These are phyloP conservation scores for Leishmania arabica DNA, from an alignment of 208 protist species.

Conservation along the genomic window DNA sequence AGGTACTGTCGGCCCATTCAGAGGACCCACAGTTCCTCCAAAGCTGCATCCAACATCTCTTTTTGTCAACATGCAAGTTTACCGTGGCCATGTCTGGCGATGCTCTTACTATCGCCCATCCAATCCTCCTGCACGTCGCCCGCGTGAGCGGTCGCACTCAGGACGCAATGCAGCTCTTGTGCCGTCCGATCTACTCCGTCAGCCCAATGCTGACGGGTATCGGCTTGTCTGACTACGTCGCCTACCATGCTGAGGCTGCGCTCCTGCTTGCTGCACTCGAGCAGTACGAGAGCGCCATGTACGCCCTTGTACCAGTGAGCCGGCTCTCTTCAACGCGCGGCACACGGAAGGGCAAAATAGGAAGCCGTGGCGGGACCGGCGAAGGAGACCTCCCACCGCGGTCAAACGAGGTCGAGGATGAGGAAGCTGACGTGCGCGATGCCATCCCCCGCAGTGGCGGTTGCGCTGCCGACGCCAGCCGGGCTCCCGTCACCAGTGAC, in stretches of 20 bases:
- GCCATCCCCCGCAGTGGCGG: not conserved
- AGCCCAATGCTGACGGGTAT: constrained; percentile 41
- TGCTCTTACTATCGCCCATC: constrained; percentile 26
- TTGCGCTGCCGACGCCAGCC: not conserved
- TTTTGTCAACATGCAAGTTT: constrained; percentile 3
- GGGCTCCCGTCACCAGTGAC: not conserved
- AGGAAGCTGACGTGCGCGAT: not conserved
- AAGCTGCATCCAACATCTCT: constrained; percentile 14
- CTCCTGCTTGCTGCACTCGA: constrained; percentile 34
- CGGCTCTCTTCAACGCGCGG: constrained; percentile 5
- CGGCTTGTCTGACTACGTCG: constrained; percentile 38
- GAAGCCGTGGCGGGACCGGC: not conserved
- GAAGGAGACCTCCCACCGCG: not conserved
- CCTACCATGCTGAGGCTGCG: constrained; percentile 53
- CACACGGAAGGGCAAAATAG: not conserved
- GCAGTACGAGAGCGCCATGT: constrained; percentile 44
- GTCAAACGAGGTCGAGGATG: not conserved
- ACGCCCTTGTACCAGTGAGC: constrained; percentile 31
- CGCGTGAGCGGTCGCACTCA: constrained; percentile 24
- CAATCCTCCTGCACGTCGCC: constrained; percentile 28
- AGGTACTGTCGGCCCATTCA: constrained; percentile 3
- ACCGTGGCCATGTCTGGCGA: not conserved
- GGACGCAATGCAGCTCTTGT: constrained; percentile 45
- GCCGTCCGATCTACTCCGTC: constrained; percentile 37
- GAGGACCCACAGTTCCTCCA: not conserved